Conservation (phyloP, 1,284 basidiomycete genomes). For the Paramarasmius palmivorus region DNA sequence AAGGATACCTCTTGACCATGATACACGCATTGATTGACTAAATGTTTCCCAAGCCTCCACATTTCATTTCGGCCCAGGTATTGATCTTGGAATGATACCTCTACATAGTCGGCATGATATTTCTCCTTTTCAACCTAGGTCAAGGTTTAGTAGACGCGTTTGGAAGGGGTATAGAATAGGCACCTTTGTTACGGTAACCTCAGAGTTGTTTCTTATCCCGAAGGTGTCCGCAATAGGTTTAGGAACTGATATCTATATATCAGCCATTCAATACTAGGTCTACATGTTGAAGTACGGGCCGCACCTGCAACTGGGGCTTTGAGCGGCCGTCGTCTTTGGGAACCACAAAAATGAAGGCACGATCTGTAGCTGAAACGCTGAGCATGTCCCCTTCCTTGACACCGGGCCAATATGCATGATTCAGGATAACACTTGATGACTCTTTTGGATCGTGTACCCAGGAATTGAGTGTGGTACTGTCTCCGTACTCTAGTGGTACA, state of each 20-base stretch:
- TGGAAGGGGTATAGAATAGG: conserved; percentile 9
- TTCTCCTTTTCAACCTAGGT: conserved; percentile 64
- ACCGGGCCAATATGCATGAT: conserved; percentile 73
- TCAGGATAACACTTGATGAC: conserved; percentile 59
- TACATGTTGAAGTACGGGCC: conserved; percentile 12
- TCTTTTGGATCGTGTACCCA: conserved; percentile 79
- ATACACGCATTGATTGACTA: conserved; percentile 78
- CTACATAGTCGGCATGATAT: conserved; percentile 79
- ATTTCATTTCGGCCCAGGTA: conserved; percentile 92
- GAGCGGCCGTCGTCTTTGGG: conserved; percentile 59
- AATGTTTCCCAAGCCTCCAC: conserved; percentile 82
- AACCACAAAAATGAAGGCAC: conserved; percentile 65
- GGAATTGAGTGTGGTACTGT: conserved; percentile 58
- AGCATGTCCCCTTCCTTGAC: conserved; percentile 73
- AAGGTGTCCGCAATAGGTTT: conserved; percentile 69
- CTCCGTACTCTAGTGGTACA: conserved; percentile 55
- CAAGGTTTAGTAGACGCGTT: conserved; percentile 5
- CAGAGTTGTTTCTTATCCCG: conserved; percentile 67
- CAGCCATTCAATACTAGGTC: conserved; percentile 9
- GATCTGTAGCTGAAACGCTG: conserved; percentile 48
- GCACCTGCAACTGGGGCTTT: conserved; percentile 68
- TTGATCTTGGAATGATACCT: conserved; percentile 89
- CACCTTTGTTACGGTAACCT: conserved; percentile 72
- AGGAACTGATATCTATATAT: conserved; percentile 67
- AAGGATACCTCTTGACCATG: conserved; percentile 74